These are phyloP conservation scores for Hygrocybe punicea DNA, from an alignment of 768 basidiomycete species.

Conservation along the genomic window DNA sequence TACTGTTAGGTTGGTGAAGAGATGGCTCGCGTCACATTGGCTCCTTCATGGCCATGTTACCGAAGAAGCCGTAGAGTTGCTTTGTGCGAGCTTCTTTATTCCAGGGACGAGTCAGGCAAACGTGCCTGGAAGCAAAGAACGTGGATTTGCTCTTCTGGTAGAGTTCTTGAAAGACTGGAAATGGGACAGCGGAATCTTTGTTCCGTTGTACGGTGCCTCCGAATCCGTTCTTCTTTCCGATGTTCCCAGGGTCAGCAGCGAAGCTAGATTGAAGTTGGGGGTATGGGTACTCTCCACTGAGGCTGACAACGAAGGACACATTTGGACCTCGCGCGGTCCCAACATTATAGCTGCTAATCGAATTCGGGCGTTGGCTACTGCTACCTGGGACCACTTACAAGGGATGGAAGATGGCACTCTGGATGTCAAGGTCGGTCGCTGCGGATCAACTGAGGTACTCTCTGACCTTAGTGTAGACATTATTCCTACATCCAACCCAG, in stretches of 20 bases:
- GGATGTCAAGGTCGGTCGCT: constrained; percentile 54
- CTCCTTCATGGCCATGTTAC: constrained; percentile 69
- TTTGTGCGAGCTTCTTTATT: constrained; percentile 74
- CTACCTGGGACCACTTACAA: constrained; percentile 61
- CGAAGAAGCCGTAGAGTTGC: constrained; percentile 77
- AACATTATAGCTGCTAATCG: constrained; percentile 71
- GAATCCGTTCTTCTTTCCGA: not conserved
- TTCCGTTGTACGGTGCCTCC: constrained; percentile 61
- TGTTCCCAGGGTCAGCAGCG: not conserved
- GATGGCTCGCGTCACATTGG: constrained; percentile 93
- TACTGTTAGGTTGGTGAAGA: constrained; percentile 83
- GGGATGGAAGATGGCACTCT: constrained; percentile 48
- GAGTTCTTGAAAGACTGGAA: constrained; percentile 77
- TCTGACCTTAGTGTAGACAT: constrained; percentile 44
- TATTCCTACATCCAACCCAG: constrained; percentile 78
- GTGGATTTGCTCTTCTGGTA: constrained; percentile 74
- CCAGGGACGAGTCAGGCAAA: constrained; percentile 36
- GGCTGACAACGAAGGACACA: constrained; percentile 63
- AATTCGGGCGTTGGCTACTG: constrained; percentile 67
- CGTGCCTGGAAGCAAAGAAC: constrained; percentile 72
- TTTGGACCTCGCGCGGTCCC: constrained; percentile 73
- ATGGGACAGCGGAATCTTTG: constrained; percentile 70
- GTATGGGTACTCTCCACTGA: constrained; percentile 83
- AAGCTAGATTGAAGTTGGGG: constrained; percentile 21
- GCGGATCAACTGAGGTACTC: not conserved